Conservation (phyloP, 2,329 filamentous ascomycete genomes). For the Aspergillus candidus region DNA sequence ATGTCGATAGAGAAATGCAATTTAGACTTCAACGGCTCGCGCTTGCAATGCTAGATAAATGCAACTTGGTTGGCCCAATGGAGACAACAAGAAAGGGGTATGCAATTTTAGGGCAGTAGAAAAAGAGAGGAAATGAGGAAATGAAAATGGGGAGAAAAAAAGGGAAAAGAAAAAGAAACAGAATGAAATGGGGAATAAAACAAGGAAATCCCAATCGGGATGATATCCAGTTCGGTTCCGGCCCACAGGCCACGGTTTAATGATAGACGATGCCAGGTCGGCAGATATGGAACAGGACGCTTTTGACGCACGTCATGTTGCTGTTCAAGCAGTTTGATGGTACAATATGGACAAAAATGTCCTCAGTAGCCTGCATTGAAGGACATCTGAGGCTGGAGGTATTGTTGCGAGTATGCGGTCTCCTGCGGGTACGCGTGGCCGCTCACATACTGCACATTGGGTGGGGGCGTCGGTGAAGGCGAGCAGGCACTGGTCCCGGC, state of each 20-base stretch:
- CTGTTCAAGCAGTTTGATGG: conserved; percentile 7
- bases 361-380: conserved; percentile 28
- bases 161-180: conserved; percentile 4
- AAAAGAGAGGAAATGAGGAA: conserved; percentile 24
- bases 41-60: conserved; percentile 44
- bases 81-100: conserved; percentile 31
- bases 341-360: conserved; percentile 4
- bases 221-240: no score
- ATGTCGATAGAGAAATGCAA: conserved; percentile 19
- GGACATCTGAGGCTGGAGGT: conserved; percentile 29
- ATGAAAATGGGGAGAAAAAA: conserved; percentile 9
- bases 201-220: not conserved
- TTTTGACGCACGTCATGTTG: conserved; percentile 2
- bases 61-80: conserved; percentile 29
- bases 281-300: conserved; percentile 12
- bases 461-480: conserved; percentile 33
- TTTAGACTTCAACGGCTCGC: conserved; percentile 35
- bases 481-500: conserved; percentile 27
- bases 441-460: conserved; percentile 32
- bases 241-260: conserved; percentile 2
- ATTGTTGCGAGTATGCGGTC: conserved; percentile 29
- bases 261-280: conserved; percentile 12
- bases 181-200: conserved; percentile 7
- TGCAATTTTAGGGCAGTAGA: conserved; percentile 21
- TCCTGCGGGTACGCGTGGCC: conserved; percentile 33